These are phyloP conservation scores for Malus hybrid DNA, from an alignment of 331 rosid genomes.

Conservation along the genomic window DNA sequence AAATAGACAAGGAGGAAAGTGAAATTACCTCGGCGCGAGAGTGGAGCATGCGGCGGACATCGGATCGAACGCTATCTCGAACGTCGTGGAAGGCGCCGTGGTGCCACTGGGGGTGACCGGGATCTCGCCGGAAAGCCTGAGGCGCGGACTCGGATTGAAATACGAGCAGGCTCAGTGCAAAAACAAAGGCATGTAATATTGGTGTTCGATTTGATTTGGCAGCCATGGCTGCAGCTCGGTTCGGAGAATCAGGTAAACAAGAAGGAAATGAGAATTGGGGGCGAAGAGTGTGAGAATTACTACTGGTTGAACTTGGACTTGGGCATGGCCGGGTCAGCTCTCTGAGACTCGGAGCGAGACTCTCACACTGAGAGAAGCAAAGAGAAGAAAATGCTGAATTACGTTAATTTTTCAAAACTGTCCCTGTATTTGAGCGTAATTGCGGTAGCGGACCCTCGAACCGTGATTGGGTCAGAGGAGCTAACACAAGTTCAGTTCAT, in stretches of 20 bases:
- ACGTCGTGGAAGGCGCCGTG: conserved; percentile 96
- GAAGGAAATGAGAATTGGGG: background rate
- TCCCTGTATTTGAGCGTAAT: background rate
- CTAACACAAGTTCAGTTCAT: no score
- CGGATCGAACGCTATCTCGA: conserved; percentile 62
- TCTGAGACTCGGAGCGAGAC: background rate
- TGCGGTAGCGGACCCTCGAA: background rate
- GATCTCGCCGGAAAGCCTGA: conserved; percentile 68
- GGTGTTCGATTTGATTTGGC: conserved; percentile 15
- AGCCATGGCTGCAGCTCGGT: conserved; percentile 25
- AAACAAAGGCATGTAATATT: background rate
- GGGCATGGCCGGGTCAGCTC: background rate
- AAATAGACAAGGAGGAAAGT: background rate
- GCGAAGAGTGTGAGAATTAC: background rate
- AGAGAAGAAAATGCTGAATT: background rate
- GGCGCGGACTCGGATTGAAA: conserved; percentile 60
- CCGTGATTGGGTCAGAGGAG: background rate
- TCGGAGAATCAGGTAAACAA: background rate
- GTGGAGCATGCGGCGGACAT: conserved; percentile 91
- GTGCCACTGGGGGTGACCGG: conserved; percentile 89
- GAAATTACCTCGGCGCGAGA: conserved; percentile 77
- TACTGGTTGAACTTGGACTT: background rate
- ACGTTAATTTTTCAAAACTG: background rate
- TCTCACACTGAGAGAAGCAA: background rate
- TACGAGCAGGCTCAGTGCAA: conserved; percentile 35